Conservation (phyloP, 2,329 filamentous ascomycete genomes). For the Trichophaea hybrida region DNA sequence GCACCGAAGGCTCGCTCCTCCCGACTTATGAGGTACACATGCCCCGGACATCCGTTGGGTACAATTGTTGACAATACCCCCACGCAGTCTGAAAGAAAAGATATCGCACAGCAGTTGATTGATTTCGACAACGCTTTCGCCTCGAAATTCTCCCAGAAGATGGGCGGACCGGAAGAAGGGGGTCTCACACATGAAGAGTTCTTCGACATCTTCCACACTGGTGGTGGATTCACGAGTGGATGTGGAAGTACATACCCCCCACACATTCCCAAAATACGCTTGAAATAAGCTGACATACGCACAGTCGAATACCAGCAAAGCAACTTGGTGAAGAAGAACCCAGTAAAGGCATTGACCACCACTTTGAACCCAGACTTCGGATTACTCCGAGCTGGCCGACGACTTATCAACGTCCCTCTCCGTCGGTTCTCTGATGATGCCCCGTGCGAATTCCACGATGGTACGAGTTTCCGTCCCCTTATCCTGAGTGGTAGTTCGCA, state of each 20-base stretch:
- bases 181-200: slow-evolving; percentile 10
- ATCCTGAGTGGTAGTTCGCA: neutral
- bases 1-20: neutral
- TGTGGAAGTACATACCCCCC: slow-evolving; percentile 2
- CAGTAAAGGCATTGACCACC: neutral
- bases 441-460: neutral
- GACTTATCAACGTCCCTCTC: neutral
- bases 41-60: neutral
- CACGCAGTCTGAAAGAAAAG: slow-evolving; percentile 2
- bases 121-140: slow-evolving; percentile 34
- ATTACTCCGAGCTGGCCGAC: neutral
- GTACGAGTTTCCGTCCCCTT: neutral
- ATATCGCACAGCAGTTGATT: slow-evolving; percentile 13
- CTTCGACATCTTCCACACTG: slow-evolving; percentile 3
- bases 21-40: neutral
- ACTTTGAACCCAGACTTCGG: slow-evolving; percentile 1
- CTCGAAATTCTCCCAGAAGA: slow-evolving; percentile 13
- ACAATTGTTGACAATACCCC: neutral
- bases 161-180: slow-evolving; percentile 6
- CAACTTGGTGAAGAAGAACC: neutral
- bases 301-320: slow-evolving; percentile 4
- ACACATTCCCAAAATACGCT: neutral
- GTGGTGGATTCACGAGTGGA: slow-evolving; percentile 5
- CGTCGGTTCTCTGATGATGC: slow-evolving; percentile 1
- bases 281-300: neutral